Evolutionary conservation across 2,329 filamentous ascomycete species (phyloP), one percentile per base, ranked within the genome.

Genomic region (Aspergillus pseudoviridinutans): DNA sequence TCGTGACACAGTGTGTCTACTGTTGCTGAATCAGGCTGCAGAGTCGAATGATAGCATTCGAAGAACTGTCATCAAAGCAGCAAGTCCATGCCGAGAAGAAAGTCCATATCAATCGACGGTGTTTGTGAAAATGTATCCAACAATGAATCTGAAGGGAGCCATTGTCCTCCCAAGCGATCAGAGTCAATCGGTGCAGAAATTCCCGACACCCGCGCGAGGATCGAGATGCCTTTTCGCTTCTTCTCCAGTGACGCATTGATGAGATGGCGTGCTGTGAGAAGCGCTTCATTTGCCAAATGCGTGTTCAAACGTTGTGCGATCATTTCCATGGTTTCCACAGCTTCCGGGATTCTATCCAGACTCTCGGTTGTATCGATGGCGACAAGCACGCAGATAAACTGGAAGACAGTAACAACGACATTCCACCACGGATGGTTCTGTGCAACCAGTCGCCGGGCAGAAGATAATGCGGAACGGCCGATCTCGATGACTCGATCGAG

Each of bases 371-470:
- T 77, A 49, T 75, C 74, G 24, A 78, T 71, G 3, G 74, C 75
- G 12, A 79, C 67, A 3, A 74, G 64, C 28, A 76, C 71, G 59
- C 76, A 78, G 9, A 76, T 64, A 46, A 76, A 78, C 57, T 79
- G 76, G 51, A 79, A 79, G 0, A 73, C 68, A 0, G 72, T 72
- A 50, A 72, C 71, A 2, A 78, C 61, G 1, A 77, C 67, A 57
- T 78, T 78, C 76, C 76, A 79, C 76, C 76, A 78, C 3, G 75
- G 75, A 20, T 66, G 69, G 7, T 68, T 64, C 46, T 66, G 66
- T n/a, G 69, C 66, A 3, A 74, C 67, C 3, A 78, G 58, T 22
- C 66, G 66, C 5, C 64, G 63, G 4, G 75, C 71, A 3, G 76
- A 74, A 8, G 64, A 62, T 0, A 77, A 60, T 7, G 74, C 71